Percentiles rank a stretch among this genome's conserved stretches.
These are phyloP conservation scores for Pistacia vera DNA, from an alignment of 345 rosid genomes.

Conservation along the genomic window DNA sequence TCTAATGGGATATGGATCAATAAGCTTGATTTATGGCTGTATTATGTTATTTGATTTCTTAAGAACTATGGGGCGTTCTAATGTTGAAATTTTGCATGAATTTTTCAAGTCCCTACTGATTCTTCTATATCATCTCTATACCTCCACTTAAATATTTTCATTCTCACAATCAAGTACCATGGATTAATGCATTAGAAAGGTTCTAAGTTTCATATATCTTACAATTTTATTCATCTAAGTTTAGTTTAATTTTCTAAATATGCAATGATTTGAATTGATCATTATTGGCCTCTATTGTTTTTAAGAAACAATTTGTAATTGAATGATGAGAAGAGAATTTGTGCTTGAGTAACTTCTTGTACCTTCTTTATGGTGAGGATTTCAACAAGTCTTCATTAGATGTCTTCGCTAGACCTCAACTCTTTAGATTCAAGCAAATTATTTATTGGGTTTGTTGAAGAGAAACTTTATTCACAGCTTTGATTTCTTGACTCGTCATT, in stretches of 20 bases:
- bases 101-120: conserved; percentile 55
- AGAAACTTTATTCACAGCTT: no score
- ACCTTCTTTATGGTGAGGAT: no score
- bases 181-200: background rate
- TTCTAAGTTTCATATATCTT: background rate
- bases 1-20: conserved; percentile 71
- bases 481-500: no score
- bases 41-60: conserved; percentile 64
- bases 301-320: no score
- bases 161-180: background rate
- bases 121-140: conserved; percentile 71
- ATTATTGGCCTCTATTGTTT: no score
- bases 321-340: no score
- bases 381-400: no score
- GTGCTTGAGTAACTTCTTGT: no score
- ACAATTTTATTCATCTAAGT: background rate
- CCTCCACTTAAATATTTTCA: conserved; percentile 69
- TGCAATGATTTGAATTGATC: no score
- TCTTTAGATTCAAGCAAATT: no score
- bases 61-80: conserved; percentile 81
- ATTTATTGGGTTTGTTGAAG: no score
- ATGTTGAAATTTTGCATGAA: conserved; percentile 70
- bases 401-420: no score
- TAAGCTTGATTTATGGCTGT: conserved; percentile 55
- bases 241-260: background rate